Conservation (phyloP, 2,329 filamentous ascomycete species). For the Periconia macrospinosa region DNA sequence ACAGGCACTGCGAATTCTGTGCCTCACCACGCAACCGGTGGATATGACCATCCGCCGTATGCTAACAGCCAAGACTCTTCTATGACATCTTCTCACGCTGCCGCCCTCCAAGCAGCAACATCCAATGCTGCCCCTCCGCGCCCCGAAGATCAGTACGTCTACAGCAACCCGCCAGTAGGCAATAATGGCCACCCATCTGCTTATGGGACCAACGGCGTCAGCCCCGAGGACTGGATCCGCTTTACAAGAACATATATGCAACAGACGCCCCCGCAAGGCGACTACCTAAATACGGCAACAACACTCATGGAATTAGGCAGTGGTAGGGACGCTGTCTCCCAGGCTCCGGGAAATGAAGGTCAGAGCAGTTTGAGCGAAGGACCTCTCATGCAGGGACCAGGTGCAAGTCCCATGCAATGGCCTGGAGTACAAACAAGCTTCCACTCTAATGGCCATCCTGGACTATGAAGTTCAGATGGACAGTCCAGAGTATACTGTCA, state of each 20-base stretch:
- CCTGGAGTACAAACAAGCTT: conserved; percentile 31
- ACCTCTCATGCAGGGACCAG: conserved; percentile 22
- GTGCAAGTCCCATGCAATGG: conserved; percentile 27
- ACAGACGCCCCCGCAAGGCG: conserved; percentile 25
- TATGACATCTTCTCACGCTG: conserved; percentile 34
- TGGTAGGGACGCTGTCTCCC: conserved; percentile 28
- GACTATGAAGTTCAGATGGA: conserved; percentile 5
- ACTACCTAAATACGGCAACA: conserved; percentile 43
- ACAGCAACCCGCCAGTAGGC: conserved; percentile 18
- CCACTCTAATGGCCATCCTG: conserved; percentile 23
- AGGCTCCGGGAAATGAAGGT: conserved; percentile 19
- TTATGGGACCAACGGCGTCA: conserved; percentile 27
- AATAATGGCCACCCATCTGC: conserved; percentile 20
- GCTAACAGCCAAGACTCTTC: conserved; percentile 24
- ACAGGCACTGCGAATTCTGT: conserved; percentile 13
- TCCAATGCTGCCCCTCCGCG: conserved; percentile 20
- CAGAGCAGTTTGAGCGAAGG: conserved; percentile 20
- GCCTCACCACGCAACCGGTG: conserved; percentile 21
- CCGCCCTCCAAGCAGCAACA: conserved; percentile 29
- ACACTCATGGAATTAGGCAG: conserved; percentile 43
- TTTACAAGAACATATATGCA: conserved; percentile 38
- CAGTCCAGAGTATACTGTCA: background rate
- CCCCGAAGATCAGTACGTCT: conserved; percentile 25
- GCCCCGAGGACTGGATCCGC: conserved; percentile 38
- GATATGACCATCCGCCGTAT: conserved; percentile 34